These are phyloP conservation scores for Phytophthora pinifolia DNA, from an alignment of 352 stramenopile species.

Conservation along the genomic window DNA sequence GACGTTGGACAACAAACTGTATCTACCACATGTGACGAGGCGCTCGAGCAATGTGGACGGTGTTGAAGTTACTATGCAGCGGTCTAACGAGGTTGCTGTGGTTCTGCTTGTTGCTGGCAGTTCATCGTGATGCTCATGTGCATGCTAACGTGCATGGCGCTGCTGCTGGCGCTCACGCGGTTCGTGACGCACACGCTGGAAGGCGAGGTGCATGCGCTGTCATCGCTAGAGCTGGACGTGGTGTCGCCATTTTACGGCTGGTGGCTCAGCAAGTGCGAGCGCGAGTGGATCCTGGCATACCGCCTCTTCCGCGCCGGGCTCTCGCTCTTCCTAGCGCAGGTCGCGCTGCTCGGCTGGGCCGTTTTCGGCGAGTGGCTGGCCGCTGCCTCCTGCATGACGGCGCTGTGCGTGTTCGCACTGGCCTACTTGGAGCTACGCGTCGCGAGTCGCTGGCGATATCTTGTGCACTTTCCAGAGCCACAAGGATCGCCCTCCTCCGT, in stretches of 20 bases:
- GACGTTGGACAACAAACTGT: neutral
- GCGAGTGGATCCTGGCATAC: conserved; percentile 72
- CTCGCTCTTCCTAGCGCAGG: conserved; percentile 59
- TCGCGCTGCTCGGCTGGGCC: conserved; percentile 60
- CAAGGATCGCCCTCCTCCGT: conserved; percentile 11
- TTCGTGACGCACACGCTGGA: conserved; percentile 79
- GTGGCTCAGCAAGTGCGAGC: conserved; percentile 73
- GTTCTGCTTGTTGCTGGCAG: conserved; percentile 23
- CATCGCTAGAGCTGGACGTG: conserved; percentile 61
- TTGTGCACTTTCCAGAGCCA: conserved; percentile 60
- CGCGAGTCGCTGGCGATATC: conserved; percentile 67
- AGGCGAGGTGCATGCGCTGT: conserved; percentile 56
- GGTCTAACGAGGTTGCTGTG: conserved; percentile 14
- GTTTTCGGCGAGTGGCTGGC: conserved; percentile 53
- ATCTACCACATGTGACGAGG: conserved; percentile 1
- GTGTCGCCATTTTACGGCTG: conserved; percentile 75
- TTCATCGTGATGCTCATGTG: conserved; percentile 81
- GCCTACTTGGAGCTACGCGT: conserved; percentile 66
- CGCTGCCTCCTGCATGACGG: conserved; percentile 52
- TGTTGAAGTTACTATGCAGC: conserved; percentile 6
- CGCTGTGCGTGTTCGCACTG: conserved; percentile 40
- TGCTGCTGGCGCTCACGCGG: conserved; percentile 71
- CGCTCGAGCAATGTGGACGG: neutral
- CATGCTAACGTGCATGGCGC: conserved; percentile 69
- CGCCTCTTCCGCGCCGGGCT: conserved; percentile 56